Conservation (phyloP, 116 monocot genomes). For the Iris pallida region DNA sequence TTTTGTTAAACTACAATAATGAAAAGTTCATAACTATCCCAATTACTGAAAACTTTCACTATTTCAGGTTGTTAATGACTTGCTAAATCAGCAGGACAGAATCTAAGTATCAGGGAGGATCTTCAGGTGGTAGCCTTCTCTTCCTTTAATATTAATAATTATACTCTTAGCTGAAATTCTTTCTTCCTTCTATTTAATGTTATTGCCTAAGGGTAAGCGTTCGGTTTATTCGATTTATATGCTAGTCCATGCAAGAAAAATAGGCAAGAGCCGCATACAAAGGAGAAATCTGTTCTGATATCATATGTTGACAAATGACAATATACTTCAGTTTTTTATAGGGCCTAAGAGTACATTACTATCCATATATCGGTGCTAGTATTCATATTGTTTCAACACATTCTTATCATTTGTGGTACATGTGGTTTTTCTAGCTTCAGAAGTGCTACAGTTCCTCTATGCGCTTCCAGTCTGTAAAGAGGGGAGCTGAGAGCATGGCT, state of each 20-base stretch:
- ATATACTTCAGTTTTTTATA: no score
- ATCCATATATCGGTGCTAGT: no score
- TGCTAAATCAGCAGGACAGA: slow-evolving; percentile 90
- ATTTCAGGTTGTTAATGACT: slow-evolving; percentile 89
- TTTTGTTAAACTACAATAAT: background rate
- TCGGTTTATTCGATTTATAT: no score
- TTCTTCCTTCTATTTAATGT: no score
- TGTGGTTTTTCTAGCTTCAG: slow-evolving; percentile 49
- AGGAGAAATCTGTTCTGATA: no score
- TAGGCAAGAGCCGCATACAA: no score
- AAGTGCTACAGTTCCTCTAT: slow-evolving; percentile 35
- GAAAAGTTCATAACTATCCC: background rate
- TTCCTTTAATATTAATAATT: background rate
- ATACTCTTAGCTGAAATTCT: no score
- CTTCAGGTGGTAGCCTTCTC: slow-evolving; percentile 46
- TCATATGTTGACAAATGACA: no score
- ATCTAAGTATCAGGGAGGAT: slow-evolving; percentile 90
- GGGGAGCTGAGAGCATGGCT: slow-evolving; percentile 41
- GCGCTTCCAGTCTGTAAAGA: slow-evolving; percentile 43
- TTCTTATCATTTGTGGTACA: background rate
- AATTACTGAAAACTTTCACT: slow-evolving; percentile 1
- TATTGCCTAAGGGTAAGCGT: no score
- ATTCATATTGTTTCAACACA: background rate
- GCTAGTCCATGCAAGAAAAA: no score
- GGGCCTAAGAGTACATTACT: no score